Conservation (phyloP, 495 filamentous ascomycete genomes). For the Schizothecium vesticola region DNA sequence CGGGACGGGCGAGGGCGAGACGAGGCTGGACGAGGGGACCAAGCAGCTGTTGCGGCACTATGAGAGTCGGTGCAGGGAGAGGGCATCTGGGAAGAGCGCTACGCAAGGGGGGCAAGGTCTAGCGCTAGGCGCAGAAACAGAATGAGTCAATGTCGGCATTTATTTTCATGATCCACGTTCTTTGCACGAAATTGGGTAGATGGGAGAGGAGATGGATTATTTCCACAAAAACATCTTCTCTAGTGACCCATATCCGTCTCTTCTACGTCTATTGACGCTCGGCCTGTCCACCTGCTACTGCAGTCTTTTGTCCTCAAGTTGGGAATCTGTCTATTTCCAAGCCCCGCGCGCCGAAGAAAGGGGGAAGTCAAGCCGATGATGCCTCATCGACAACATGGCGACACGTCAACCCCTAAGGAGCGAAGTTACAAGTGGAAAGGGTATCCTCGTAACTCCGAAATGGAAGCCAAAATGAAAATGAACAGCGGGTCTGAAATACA, state of each 20-base stretch:
- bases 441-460: constrained; percentile 10
- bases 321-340: background rate
- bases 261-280: background rate
- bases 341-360: background rate
- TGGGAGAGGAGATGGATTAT: background rate
- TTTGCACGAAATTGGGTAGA: background rate
- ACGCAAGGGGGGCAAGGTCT: background rate
- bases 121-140: background rate
- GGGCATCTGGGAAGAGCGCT: background rate
- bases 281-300: background rate
- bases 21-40: constrained; percentile 34
- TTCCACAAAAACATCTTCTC: background rate
- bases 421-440: constrained; percentile 1
- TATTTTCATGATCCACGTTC: background rate
- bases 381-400: background rate
- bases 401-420: background rate
- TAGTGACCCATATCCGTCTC: background rate
- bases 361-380: background rate
- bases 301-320: background rate
- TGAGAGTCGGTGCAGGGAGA: constrained; percentile 26
- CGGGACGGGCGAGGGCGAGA: constrained; percentile 20
- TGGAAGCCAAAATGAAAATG: constrained; percentile 1
- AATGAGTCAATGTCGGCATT: background rate
- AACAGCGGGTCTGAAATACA: constrained; percentile 9
- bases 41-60: constrained; percentile 31